phyloP scores from a whole-genome alignment of 108 stramenopile species.

The Cyclostephanos tholiformis region DNA sequence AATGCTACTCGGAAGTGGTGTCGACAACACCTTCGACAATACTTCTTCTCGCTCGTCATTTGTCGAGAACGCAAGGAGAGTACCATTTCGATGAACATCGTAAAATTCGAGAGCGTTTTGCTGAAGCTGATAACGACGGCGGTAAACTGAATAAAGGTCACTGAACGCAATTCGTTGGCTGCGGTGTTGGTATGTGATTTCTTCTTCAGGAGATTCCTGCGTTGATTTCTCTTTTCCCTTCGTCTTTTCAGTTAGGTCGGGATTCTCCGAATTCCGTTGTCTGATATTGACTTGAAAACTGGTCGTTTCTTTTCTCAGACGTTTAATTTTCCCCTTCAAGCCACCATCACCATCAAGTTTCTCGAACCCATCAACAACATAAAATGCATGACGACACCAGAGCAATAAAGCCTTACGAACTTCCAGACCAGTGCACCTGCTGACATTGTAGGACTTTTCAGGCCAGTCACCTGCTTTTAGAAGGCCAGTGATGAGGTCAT shows the following conservation, averaged over 20 bases:
- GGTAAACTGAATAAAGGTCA: constrained; percentile 85
- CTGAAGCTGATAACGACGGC: constrained; percentile 91
- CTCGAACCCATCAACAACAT: constrained; percentile 90
- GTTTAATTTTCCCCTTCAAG: constrained; percentile 77
- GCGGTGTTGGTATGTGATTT: constrained; percentile 85
- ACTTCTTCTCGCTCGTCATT: constrained; percentile 81
- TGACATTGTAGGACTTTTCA: constrained; percentile 85
- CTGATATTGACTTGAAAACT: constrained; percentile 80
- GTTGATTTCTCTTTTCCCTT: constrained; percentile 54
- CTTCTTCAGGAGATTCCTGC: constrained; percentile 49
- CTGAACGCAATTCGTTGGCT: constrained; percentile 82
- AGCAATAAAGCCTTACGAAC: constrained; percentile 83
- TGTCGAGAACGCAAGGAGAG: constrained; percentile 72
- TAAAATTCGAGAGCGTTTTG: constrained; percentile 95
- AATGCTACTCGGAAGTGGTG: constrained; percentile 85
- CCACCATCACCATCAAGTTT: constrained; percentile 84
- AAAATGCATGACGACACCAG: constrained; percentile 80
- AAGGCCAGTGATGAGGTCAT: constrained; percentile 85
- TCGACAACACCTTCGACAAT: constrained; percentile 63
- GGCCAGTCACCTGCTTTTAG: constrained; percentile 87
- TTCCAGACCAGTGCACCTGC: constrained; percentile 88
- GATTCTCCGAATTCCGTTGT: constrained; percentile 45
- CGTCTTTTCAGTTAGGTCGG: constrained; percentile 30
- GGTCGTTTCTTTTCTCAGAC: constrained; percentile 78
- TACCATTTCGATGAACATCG: constrained; percentile 80